Base-by-base conservation (phyloP, 1,284 basidiomycete species). In the Agroathelia rolfsii region DNA sequence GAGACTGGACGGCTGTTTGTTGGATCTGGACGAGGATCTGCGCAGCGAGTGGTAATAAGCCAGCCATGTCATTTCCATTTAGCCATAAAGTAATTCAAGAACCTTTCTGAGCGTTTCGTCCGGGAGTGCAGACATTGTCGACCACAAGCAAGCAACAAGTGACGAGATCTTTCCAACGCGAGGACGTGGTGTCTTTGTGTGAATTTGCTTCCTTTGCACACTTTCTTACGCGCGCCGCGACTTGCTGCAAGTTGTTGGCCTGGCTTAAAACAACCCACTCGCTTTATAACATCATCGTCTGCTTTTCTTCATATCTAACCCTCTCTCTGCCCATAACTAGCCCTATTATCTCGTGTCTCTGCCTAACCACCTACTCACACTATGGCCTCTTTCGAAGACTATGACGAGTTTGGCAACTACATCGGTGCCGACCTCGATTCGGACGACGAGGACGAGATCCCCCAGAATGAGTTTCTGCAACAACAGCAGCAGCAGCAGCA, bases 331-430 rank as follows among this genome's bases (percentile, higher is more conserved):
- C 8, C 28, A 14, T 29, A 11, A 13, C 5, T 29, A 6, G 20
- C n/a, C 28, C 5, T 16, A 6, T n/a, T 7, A 7, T 7, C 7
- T 7, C 16, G 26, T 16, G 15, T 29, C 12, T 29, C n/a, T 5
- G 28, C 16, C 16, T 5, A 7, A 6, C 25, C 25, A 7, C 25
- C 16, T 15, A 11, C 25, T 11, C 30, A 20, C 27, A 18, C 24
- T 27, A 86, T 86, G 83, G 78, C 76, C 36, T 85, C 82, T 18
- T 72, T 87, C 43, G 83, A 87, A 49, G 84, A 87, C 52, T 87
- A 87, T 43, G 83, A 87, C 51, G 83, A 87, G 64, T 94, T 95
- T 51, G 90, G 90, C 46, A 94, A 94, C 69, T 94, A 93, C 59
- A 90, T 94, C 51, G 90, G 90, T 42, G 88, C 77, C 24, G 89